These are phyloP conservation scores for Sordariomycetes sp. DNA, from an alignment of 2,329 filamentous ascomycete species.

Conservation along the genomic window DNA sequence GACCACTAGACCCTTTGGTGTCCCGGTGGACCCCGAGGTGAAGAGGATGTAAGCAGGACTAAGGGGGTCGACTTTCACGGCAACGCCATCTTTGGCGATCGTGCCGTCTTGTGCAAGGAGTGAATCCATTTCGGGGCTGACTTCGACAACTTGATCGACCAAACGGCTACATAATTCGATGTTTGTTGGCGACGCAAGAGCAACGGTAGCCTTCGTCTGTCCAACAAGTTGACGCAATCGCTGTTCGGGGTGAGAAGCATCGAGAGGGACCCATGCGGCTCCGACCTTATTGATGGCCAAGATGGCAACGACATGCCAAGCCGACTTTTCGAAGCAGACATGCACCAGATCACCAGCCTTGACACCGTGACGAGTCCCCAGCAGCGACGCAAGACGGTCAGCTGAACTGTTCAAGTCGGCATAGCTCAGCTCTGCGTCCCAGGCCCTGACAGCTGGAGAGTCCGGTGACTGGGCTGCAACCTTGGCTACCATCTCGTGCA, in stretches of 20 bases:
- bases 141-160: too few relatives aligned
- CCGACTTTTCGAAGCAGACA: conserved; percentile 11
- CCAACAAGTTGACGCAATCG: neutral
- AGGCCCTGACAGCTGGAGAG: conserved; percentile 25
- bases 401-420: neutral
- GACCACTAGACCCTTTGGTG: conserved; percentile 11
- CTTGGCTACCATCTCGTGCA: conserved; percentile 1
- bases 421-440: conserved; percentile 1
- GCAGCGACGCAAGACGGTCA: neutral
- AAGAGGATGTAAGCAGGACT: conserved; percentile 11
- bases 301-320: conserved; percentile 8
- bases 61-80: neutral
- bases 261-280: conserved; percentile 12
- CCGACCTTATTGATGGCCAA: conserved; percentile 13
- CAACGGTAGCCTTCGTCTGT: neutral
- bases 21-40: conserved; percentile 11
- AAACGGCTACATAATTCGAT: too few relatives aligned
- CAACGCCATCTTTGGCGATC: too few relatives aligned
- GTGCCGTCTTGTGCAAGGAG: too few relatives aligned
- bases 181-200: conserved; percentile 1
- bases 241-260: conserved; percentile 5
- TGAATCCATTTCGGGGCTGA: too few relatives aligned
- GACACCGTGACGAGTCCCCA: neutral
- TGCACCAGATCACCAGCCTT: conserved; percentile 5
- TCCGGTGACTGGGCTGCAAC: conserved; percentile 10